These are phyloP conservation scores for Penicillium sp. DNA, from an alignment of 2,329 filamentous ascomycete species.

Conservation along the genomic window DNA sequence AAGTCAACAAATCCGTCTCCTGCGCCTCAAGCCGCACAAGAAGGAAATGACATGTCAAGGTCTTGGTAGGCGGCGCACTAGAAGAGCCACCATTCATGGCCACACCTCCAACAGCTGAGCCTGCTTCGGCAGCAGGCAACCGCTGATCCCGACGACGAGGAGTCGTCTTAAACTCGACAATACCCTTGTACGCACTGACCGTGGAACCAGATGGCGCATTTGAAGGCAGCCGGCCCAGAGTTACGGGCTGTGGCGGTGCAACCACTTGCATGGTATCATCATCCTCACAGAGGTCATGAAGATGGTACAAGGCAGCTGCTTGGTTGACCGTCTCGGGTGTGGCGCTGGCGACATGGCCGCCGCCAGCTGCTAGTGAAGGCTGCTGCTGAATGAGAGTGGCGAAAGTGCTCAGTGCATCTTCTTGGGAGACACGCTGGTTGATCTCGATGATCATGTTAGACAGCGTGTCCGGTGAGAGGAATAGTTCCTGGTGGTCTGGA, in stretches of 20 bases:
- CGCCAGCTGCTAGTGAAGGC: slow-evolving; percentile 12
- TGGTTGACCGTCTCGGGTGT: slow-evolving; percentile 59
- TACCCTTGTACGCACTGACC: slow-evolving; percentile 28
- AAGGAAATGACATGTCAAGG: slow-evolving; percentile 72
- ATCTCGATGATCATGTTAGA: slow-evolving; percentile 90
- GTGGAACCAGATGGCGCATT: slow-evolving; percentile 15
- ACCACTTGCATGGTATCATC: slow-evolving; percentile 65
- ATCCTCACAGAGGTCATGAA: slow-evolving; percentile 66
- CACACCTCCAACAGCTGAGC: slow-evolving; percentile 12
- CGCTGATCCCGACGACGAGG: slow-evolving; percentile 12
- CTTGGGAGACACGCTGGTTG: slow-evolving; percentile 68
- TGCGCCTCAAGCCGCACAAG: slow-evolving; percentile 74
- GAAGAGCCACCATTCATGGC: slow-evolving; percentile 7
- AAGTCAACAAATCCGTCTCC: slow-evolving; percentile 78
- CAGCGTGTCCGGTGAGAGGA: slow-evolving; percentile 78
- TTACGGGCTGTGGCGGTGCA: slow-evolving; percentile 60
- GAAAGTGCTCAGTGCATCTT: slow-evolving; percentile 27
- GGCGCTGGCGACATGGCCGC: slow-evolving; percentile 51
- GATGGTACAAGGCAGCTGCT: slow-evolving; percentile 63
- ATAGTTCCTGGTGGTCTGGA: slow-evolving; percentile 79
- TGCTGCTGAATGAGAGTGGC: slow-evolving; percentile 21
- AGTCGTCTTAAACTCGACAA: slow-evolving; percentile 28
- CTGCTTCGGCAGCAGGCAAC: slow-evolving; percentile 16
- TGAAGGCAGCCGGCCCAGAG: slow-evolving; percentile 53
- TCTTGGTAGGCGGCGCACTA: slow-evolving; percentile 25